Evolutionary conservation across 805 yeast species (phyloP), one percentile per base, ranked within the genome.

Genomic region (Myxozyma vanderwaltii): DNA sequence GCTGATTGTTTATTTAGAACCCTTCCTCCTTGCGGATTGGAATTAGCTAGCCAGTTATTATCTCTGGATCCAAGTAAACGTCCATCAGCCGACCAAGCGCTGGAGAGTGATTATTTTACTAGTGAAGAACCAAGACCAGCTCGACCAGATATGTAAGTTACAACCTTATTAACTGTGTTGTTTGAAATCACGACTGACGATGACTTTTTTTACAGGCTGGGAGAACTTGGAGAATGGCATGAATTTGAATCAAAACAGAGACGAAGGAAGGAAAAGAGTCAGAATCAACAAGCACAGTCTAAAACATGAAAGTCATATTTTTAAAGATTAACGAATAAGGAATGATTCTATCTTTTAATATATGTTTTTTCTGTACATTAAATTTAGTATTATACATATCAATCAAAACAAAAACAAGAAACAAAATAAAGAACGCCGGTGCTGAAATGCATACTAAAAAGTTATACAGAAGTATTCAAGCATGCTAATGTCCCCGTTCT

Each of bases 221-320:
- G 78, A 29, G 77, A 78, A n/a, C 73, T 85, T 29, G 95, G 94
- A 2, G 98, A 95, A 72, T 92, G 97, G 94, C 99, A 92, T 71
- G 99, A 92, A 70, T 92, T 87, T 72, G 99, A 92, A 69, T 94
- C 96, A 1, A 91, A 92, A 72, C 86, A 84, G 75, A 81, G 87
- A 67, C 75, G 86, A 59, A 58, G 74, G 44, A 68, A 68, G 45
- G 64, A 53, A 39, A 56, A 54, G 43, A 44, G 29, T 12, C 45
- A 43, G 43, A 24, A 47, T 17, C 47, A 59, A 33, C 45, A 47
- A 46, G 53, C 27, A 33, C 13, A 19, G 21, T 12, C 10, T 4
- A n/a, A n/a, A n/a, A n/a, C n/a, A n/a, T n/a, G n/a, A 10, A 29
- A 29, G 33, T 29, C 6, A 29, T 29, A 29, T 29, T 29, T 29